Percentiles rank a stretch among this genome's conserved stretches.
phyloP scores from a whole-genome alignment of 495 filamentous ascomycete genomes.

The Melanomma pulvis-pyrius region DNA sequence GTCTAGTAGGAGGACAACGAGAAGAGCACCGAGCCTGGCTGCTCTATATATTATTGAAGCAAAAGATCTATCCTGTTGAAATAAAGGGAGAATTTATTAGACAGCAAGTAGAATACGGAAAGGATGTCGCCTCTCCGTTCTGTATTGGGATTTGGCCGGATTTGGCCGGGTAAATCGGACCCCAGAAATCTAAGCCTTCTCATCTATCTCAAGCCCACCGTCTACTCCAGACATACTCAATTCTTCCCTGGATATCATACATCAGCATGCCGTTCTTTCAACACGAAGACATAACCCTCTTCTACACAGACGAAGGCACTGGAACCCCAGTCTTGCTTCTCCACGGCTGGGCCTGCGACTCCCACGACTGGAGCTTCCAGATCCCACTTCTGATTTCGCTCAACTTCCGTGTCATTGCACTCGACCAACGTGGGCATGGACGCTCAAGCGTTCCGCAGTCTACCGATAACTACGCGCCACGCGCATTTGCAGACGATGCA shows the following conservation, averaged over 20 bases:
- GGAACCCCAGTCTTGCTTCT: slow-evolving; percentile 17
- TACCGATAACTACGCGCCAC: neutral
- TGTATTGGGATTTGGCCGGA: too few relatives aligned
- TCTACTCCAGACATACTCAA: neutral
- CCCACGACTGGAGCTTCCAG: slow-evolving; percentile 30
- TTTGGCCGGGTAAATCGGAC: too few relatives aligned
- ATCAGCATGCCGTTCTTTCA: neutral
- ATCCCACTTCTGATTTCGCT: slow-evolving; percentile 16
- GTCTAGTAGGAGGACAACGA: too few relatives aligned
- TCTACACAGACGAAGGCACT: slow-evolving; percentile 18
- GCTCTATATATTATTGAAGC: too few relatives aligned
- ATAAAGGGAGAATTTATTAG: too few relatives aligned
- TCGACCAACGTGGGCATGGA: slow-evolving; percentile 30
- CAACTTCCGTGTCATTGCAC: slow-evolving; percentile 22
- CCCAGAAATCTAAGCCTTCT: too few relatives aligned
- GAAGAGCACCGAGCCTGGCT: too few relatives aligned
- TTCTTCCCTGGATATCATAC: neutral
- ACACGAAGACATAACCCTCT: slow-evolving; percentile 7
- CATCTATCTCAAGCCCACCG: neutral
- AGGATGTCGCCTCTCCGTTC: too few relatives aligned
- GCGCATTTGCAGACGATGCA: slow-evolving; percentile 9
- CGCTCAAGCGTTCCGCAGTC: slow-evolving; percentile 18
- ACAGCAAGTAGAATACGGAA: too few relatives aligned
- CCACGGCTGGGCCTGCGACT: slow-evolving; percentile 29
- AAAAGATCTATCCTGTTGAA: too few relatives aligned